These are phyloP conservation scores for Hordeum pubiflorum DNA, from an alignment of 202 grass and related monocot species.

Conservation along the genomic window DNA sequence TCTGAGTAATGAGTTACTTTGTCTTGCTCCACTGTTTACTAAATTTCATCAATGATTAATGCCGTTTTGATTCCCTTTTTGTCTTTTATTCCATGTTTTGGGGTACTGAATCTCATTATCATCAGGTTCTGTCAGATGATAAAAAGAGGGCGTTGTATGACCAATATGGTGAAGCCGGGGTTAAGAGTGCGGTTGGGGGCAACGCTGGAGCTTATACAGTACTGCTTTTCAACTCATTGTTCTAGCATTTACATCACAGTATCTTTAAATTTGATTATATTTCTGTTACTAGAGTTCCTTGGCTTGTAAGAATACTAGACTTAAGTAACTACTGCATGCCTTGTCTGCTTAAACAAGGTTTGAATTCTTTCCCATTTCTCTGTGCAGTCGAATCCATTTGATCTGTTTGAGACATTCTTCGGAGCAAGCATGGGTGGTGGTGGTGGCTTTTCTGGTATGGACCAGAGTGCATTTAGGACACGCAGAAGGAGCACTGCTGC, in stretches of 20 bases:
- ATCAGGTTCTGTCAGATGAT: constrained; percentile 95
- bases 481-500: constrained; percentile 55
- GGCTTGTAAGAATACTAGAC: constrained; percentile 14
- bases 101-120: constrained; percentile 36
- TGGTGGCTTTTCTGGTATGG: constrained; percentile 74
- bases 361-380: constrained; percentile 19
- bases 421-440: constrained; percentile 76
- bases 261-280: constrained; percentile 15
- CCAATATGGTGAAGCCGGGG: constrained; percentile 95
- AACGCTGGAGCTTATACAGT: constrained; percentile 81
- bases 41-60: neutral
- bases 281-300: constrained; percentile 4
- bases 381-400: constrained; percentile 87
- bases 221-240: constrained; percentile 38
- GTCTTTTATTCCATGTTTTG: neutral
- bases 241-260: constrained; percentile 17
- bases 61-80: neutral
- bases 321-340: neutral
- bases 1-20: neutral
- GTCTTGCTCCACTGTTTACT: constrained; percentile 2
- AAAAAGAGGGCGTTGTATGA: constrained; percentile 90
- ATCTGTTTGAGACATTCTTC: constrained; percentile 97
- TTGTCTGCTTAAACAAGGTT: constrained; percentile 1
- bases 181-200: constrained; percentile 89
- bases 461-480: constrained; percentile 71